Evolutionary conservation across 345 rosid species (phyloP), one percentile per base, ranked within the genome.

Genomic region (Eutrema yunnanense): DNA sequence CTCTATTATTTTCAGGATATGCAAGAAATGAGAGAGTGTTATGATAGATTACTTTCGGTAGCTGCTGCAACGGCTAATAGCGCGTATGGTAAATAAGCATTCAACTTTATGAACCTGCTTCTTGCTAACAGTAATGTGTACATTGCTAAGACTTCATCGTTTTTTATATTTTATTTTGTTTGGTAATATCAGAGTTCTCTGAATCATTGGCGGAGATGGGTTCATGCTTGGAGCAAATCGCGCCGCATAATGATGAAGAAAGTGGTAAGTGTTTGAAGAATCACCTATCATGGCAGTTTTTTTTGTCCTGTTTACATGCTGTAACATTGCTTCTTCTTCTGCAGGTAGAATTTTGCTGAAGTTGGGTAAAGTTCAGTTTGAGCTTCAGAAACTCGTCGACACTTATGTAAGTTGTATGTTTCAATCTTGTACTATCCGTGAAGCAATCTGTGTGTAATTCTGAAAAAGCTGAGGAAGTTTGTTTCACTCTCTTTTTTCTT

Each of bases 171-270:
- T 16, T 19, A 1, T 42, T 50, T 46, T n/a, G 8, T 47, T 55
- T 38, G 60, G 36, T 50, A 33, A 19, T 80, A 68, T 68, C 91
- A 95, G 98, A 96, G 77, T 96, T 96, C 81, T 92, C 99, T 1
- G 99, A 92, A 77, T 90, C 99, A 12, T 76, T 96, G 82, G 90
- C 78, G 57, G 98, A 96, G 79, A 85, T 96, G 99, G 98, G 99
- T 67, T 79, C 87, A 34, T 92, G 92, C 79, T 85, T 96, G 69
- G 97, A 87, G 81, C 88, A 88, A 81, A 88, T 84, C 14, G 79
- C 94, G n/a, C 81, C 86, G 8, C 87, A 86, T 42, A 87, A 85
- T 68, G 93, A 90, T 66, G 81, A 82, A 81, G 97, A 85, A 85
- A 85, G 86, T 69, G 83, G 99, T 92, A 76, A 80, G 89, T 67